Evolutionary conservation across 257 asterid species (phyloP), one percentile per base, ranked within the genome.

Genomic region (Marsdenia floribunda): DNA sequence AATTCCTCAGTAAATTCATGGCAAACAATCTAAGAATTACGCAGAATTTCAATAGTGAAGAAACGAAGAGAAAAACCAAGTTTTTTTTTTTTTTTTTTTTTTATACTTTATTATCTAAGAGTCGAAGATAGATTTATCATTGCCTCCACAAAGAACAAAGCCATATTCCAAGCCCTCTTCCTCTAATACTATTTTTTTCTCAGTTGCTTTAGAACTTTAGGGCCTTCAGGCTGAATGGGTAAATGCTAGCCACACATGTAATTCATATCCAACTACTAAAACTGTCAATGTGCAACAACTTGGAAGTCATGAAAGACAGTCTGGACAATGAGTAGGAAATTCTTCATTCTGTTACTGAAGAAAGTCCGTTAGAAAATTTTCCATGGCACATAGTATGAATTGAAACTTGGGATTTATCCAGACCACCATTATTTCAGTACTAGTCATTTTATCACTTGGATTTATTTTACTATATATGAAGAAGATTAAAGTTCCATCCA

Each of bases 401-500:
- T 19, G 24, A 55, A 55, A 3, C 16, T 14, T 38, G 22, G 54
- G 33, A 4, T 14, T 12, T 49, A 19, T 69, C 64, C 69, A 19
- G 52, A 44, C 18, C 37, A 26, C 52, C 26, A 14, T 21, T 61
- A 61, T 29, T 26, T 29, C 42, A 5, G 3, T 63, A 35, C 47
- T 22, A 64, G 68, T 26, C 37, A 72, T 58, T 71, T 68, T 38
- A n/a, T 16, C 37, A 13, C 24, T 63, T 15, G 8, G 29, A 65
- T 65, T 54, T 72, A 66, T 24, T 72, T 73, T 42, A 26, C 63
- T 35, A 40, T n/a, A n/a, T n/a, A n/a, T 21, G 69, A 53, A 47
- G 14, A 46, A 33, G 47, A 61, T 50, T 50, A 76, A 68, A 75
- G 4, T 35, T 26, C 35, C 80, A 70, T 69, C 66, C 44, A 18